Evolutionary conservation across 2,329 filamentous ascomycete genomes (phyloP), one percentile per base, ranked within the genome.

Genomic region (Trichoderma sp.): DNA sequence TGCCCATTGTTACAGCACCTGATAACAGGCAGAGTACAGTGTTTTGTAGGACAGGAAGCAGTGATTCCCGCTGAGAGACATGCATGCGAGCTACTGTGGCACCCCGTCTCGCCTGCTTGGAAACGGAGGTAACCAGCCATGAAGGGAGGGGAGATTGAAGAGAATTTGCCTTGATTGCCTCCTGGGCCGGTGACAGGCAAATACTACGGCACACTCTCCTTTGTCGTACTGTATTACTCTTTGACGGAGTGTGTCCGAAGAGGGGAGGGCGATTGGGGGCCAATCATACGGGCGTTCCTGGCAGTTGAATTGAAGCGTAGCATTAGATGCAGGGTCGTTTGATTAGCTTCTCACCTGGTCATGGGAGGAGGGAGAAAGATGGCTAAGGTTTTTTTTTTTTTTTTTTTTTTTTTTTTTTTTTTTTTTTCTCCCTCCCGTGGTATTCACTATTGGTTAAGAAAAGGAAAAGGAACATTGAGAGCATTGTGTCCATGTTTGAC

Each of bases 31-130:
- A 29, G 29, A 7, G 4, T 7, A 22, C 9, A 48, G 19, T 22
- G n/a, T 19, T 13, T 60, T 39, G 29, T 34, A 48, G 13, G 34
- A 37, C 48, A 39, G 34, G 35, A 19, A 10, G 17, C 34, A 22
- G 60, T 32, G 42, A 34, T 42, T n/a, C 50, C 61, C 61, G 50
- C 61, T 64, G 50, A n/a, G 61, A 64, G 61, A 64, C 61, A 56
- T 64, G 61, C 61, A 64, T 56, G 27, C 50, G 35, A 64, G 61
- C 25, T 42, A 54, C 37, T 42, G 61, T 56, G 22, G 50, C 35
- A 34, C 35, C 35, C 37, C 32, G 35, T 64, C 50, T 64, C 50
- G 25, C 50, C 61, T 64, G 25, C 22, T 39, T 12, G 58, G 15
- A 37, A 53, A 13, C 12, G 7, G 27, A 19, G 1, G 50, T 53